Evolutionary conservation across 345 rosid species (phyloP), one percentile per base, ranked within the genome.

Genomic region (Erucastrum elatum): DNA sequence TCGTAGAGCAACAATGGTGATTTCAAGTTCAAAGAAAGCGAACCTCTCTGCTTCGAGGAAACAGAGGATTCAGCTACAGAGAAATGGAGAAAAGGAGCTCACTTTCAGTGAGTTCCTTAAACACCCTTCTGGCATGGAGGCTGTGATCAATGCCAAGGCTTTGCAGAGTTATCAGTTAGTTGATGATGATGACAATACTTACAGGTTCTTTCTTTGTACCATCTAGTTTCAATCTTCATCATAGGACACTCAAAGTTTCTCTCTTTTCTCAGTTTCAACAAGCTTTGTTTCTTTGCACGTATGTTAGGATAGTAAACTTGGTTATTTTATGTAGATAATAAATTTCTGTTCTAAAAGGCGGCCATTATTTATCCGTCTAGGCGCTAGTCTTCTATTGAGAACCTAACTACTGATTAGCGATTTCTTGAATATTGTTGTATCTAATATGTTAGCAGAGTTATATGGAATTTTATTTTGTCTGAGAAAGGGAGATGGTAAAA

Each of bases 81-180:
- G 59, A 70, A 78, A 64, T 64, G 63, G 6, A 41, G 78, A 64
- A 59, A 78, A 85, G 60, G 29, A 74, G 34, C 86, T 80, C 31
- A 86, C 86, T 64, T 83, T 91, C 35, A 77, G 84, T 68, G 89
- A 88, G 30, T 93, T 93, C 66, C 51, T 93, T 74, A 86, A 77
- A 49, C 93, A 91, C 21, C 92, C 94, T 31, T 85, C 87, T 41
- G 98, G 96, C 9, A 80, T 88, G 81, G 76, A 90, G 75, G 89
- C 94, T 53, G 76, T 93, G 35, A 80, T 93, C 79, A 93, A 93
- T 71, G 85, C 90, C 6, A 83, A 84, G 3, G 88, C 90, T 65
- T 81, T 93, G 81, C 86, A 88, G 71, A 81, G 86, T 74, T 87
- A 85, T 78, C 86, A 87, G 55, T 68, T 80, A 68, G 72, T 93